Percentiles rank a stretch among this genome's conserved stretches.
Conservation (phyloP, 2,329 filamentous ascomycete species). For the Colletotrichum sp. region DNA sequence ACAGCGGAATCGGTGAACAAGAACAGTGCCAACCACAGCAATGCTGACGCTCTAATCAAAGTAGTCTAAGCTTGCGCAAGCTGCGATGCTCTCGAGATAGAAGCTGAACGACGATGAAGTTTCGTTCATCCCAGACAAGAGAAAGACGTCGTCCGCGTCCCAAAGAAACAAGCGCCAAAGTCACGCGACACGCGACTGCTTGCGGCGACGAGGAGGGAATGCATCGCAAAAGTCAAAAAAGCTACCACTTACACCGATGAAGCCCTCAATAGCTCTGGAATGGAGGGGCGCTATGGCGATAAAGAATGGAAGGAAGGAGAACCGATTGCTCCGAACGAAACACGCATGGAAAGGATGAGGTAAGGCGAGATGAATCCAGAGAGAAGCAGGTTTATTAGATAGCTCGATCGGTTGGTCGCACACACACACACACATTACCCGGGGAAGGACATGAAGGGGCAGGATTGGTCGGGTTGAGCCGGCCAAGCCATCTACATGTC, state of each 20-base stretch:
- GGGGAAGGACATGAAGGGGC: not conserved
- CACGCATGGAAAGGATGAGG: not conserved
- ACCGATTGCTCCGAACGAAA: not conserved
- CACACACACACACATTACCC: not conserved
- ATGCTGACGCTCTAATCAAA: not conserved
- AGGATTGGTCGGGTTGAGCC: not conserved
- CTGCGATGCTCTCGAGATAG: not conserved
- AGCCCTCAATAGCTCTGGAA: not conserved
- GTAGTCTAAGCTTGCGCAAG: not conserved
- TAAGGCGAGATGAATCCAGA: not conserved
- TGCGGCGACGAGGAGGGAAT: not conserved
- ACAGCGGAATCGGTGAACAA: not conserved
- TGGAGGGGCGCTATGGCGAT: not conserved
- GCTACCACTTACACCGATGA: not conserved
- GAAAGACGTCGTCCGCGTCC: not conserved
- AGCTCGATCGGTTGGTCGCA: not conserved
- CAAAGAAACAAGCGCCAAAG: not conserved
- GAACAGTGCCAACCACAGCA: not conserved
- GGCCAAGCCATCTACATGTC: not conserved
- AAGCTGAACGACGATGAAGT: not conserved
- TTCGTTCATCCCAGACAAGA: not conserved
- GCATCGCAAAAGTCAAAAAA: not conserved
- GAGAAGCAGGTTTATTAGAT: not conserved
- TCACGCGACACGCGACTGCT: not conserved
- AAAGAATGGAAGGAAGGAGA: not conserved